Evolutionary conservation across 306 rosid species (phyloP), one percentile per base, ranked within the genome.

Genomic region (Begonia loranthoides): DNA sequence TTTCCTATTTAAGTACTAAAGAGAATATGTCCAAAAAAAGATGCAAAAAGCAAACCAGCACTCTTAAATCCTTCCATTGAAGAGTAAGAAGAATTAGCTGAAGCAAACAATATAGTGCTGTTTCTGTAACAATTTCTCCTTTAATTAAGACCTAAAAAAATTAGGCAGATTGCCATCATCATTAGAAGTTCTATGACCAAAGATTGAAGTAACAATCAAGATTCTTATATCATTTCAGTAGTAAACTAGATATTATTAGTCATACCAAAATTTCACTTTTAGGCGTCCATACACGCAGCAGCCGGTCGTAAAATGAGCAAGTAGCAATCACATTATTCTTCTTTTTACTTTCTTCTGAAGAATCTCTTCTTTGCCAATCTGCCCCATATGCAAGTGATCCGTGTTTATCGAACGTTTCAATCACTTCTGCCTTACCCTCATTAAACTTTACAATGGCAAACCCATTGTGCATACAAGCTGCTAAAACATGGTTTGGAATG

Each of bases 381-480:
- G 83, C 95, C 51, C 99, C 95, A 41, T 90, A 85, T 12, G 99
- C 95, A 61, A 86, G 94, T 7, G 95, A 82, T 17, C 60, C 76
- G 45, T 90, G 97, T 67, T 76, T 76, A 41, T 17, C 63, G 68
- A 79, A 90, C 9, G 81, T 78, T 71, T 90, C 94, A 38, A 80
- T 60, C 13, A 90, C 82, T 80, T 80, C 54, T 0, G 82, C 61
- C 54, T 52, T 66, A 50, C 58, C 69, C 4, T 70, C 80, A 58
- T 68, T 66, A 24, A 67, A 38, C 34, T 70, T 17, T 62, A 87
- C 94, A 55, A 86, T 62, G 15, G 92, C 84, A 55, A 82, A 86
- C 17, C 95, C 99, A 40, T 82, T 90, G 74, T 90, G 95, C 94
- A 90, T 90, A 56, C 97, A 90, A n/a, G 97, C 92, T 39, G 95